Base-by-base conservation (phyloP, 176 grass and related monocot genomes). In the Musa schizocarpa region DNA sequence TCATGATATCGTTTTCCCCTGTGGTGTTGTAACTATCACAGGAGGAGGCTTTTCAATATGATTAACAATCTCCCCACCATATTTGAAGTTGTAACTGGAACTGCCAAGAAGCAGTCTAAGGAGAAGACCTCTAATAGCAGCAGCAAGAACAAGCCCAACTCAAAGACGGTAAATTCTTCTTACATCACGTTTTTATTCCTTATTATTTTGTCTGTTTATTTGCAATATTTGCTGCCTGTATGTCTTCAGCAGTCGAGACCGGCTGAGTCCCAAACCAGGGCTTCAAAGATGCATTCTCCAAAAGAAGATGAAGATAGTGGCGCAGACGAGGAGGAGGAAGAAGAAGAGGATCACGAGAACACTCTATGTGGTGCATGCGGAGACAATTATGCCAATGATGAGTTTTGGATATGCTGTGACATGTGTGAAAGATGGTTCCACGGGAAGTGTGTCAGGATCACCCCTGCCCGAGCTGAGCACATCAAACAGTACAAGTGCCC, bases 401-500 rank as follows among this genome's bases (percentile, higher is more conserved):
- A 98, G 49, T 98, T 98, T 72, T 98, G 90, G 94, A 98, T 98
- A 74, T 93, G 90, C 54, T 98, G 94, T 1, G 90, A 93, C 49
- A 76, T 91, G 26, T 98, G 94, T 11, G 90, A 98, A 82, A 85
- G 83, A 76, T 98, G 90, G 94, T 98, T 91, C 73, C 94, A 98
- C 13, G 94, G 94, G 0, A 89, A 88, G 74, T 98, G 94, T 19
- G 94, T 98, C 23, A 98, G 86, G 84, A 88, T 98, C 73, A 97
- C 93, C 9, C 86, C 93, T 0, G 94, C 94, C 16, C 85, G 88
- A n/a, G 90, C 90, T 1, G 94, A 98, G 88, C 94, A 98, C 25
- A 98, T 98, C 79, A 98, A 98, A 86, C 94, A 93, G 55, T 98
- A 98, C 84, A 92, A 90, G 50, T 98, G 94, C 88, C 90, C 94